Evolutionary conservation across 805 yeast genomes (phyloP).

Genomic region (Diddensiella transvaalensis): DNA sequence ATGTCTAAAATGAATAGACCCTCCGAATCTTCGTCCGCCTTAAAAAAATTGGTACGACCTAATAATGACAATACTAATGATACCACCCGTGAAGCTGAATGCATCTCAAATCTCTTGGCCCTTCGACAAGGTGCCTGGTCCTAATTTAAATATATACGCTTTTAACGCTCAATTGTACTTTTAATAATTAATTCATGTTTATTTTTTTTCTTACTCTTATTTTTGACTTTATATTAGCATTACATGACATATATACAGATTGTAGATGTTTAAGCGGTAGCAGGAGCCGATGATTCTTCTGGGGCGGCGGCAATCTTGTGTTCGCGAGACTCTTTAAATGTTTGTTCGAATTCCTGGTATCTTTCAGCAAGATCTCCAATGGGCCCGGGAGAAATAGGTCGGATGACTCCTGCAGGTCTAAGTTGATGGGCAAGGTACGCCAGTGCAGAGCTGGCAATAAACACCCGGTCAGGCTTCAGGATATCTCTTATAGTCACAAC

Average conservation of each 20-base stretch:
- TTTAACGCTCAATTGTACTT: no score
- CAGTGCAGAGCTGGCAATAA: conserved; percentile 69
- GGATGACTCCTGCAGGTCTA: conserved; percentile 11
- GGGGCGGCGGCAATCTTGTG: neutral
- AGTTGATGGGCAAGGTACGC: conserved; percentile 47
- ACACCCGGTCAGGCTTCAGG: conserved; percentile 71
- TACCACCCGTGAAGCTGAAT: conserved; percentile 30
- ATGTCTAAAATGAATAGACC: neutral
- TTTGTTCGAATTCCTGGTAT: neutral
- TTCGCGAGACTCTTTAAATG: neutral
- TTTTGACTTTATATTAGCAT: neutral
- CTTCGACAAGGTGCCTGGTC: conserved; percentile 31
- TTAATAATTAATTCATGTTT: neutral
- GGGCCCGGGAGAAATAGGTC: conserved; percentile 11
- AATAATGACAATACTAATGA: neutral
- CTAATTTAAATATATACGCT: conserved; percentile 2
- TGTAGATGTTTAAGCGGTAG: conserved; percentile 1
- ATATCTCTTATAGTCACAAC: conserved; percentile 80
- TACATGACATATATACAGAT: neutral
- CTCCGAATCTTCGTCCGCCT: neutral
- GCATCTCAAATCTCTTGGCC: conserved; percentile 34
- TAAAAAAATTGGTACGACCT: neutral
- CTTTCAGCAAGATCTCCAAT: conserved; percentile 6
- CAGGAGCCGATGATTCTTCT: neutral
- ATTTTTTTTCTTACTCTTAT: neutral